Evolutionary conservation across 257 asterid species (phyloP).

Genomic region (Rhazya stricta): DNA sequence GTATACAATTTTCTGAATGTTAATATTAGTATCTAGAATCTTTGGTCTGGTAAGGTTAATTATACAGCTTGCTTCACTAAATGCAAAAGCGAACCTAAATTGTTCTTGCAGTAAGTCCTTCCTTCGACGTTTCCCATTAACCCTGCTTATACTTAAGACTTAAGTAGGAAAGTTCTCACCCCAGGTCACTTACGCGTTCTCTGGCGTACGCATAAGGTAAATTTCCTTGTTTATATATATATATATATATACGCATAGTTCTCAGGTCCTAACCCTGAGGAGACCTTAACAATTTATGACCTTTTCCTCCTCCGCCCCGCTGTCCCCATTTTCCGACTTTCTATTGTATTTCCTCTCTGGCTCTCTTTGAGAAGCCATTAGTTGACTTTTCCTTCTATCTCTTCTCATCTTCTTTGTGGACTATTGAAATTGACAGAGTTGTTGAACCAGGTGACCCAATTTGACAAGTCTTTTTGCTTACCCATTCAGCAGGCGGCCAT

Average conservation of each 20-base stretch:
- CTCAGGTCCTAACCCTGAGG: neutral
- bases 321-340: neutral
- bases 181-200: neutral
- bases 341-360: conserved; percentile 1
- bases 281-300: neutral
- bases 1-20: neutral
- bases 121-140: conserved; percentile 5
- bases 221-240: no score
- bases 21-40: neutral
- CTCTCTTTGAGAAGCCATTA: conserved; percentile 1
- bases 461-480: conserved; percentile 36
- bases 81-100: no score
- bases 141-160: neutral
- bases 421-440: neutral
- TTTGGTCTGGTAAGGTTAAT: neutral
- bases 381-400: conserved; percentile 43
- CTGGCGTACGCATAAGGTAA: conserved; percentile 2
- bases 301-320: neutral
- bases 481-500: conserved; percentile 28
- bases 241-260: no score
- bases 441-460: conserved; percentile 19
- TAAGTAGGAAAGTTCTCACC: neutral
- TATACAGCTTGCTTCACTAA: no score
- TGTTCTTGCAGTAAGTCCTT: neutral
- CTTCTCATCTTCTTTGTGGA: neutral